These are phyloP conservation scores for Trichoderma reesei DNA, from an alignment of 495 filamentous ascomycete genomes.

Conservation along the genomic window DNA sequence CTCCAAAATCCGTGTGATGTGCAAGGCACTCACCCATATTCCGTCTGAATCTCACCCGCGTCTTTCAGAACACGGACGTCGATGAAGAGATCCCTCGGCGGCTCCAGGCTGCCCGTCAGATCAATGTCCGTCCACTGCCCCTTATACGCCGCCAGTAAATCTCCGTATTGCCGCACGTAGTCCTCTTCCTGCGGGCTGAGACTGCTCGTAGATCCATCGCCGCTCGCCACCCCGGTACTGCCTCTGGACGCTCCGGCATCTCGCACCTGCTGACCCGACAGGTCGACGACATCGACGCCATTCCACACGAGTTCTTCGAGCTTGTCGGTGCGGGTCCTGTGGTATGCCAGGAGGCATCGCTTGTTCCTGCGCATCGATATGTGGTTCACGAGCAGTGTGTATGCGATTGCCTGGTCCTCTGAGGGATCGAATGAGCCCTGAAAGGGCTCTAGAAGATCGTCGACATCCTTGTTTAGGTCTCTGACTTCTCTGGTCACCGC, in stretches of 20 bases:
- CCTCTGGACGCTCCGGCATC: conserved; percentile 19
- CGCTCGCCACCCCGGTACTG: conserved; percentile 27
- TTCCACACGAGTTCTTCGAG: conserved; percentile 92
- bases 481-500: conserved; percentile 84
- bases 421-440: conserved; percentile 77
- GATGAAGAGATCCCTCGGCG: conserved; percentile 91
- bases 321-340: conserved; percentile 79
- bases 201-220: conserved; percentile 51
- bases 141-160: conserved; percentile 91
- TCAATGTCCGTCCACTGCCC: conserved; percentile 99
- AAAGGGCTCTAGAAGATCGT: conserved; percentile 69
- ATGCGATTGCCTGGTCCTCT: conserved; percentile 73
- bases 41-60: conserved; percentile 97
- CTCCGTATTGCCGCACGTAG: conserved; percentile 82
- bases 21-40: conserved; percentile 72
- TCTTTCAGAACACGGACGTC: conserved; percentile 95
- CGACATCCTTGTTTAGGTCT: conserved; percentile 86
- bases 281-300: conserved; percentile 63
- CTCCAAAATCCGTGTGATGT: background rate
- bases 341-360: conserved; percentile 90
- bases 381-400: conserved; percentile 84
- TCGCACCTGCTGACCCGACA: conserved; percentile 31
- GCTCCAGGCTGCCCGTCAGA: conserved; percentile 88
- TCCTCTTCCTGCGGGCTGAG: conserved; percentile 97
- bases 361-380: conserved; percentile 94